Evolutionary conservation across 2,329 filamentous ascomycete genomes (phyloP).

Genomic region (Alternaria novae-zelandiae): DNA sequence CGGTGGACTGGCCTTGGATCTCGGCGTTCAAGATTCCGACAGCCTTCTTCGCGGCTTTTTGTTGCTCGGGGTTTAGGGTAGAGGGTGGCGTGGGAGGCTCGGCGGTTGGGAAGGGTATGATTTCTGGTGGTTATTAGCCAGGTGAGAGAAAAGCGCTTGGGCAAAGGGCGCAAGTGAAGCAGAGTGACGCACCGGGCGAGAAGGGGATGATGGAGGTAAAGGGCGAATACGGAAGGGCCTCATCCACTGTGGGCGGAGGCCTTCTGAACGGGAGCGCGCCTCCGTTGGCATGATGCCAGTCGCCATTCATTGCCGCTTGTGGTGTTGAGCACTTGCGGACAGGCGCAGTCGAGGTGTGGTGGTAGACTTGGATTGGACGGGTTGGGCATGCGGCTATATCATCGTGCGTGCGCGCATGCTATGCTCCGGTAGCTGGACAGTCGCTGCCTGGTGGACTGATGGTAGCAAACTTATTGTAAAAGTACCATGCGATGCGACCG

Average conservation of each 20-base stretch:
- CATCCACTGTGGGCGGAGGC: conserved; percentile 65
- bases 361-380: background rate
- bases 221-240: conserved; percentile 82
- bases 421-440: background rate
- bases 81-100: conserved; percentile 49
- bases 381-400: conserved; percentile 11
- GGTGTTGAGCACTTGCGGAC: conserved; percentile 9
- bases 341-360: conserved; percentile 3
- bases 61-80: conserved; percentile 52
- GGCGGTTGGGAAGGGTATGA: conserved; percentile 55
- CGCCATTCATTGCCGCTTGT: conserved; percentile 32
- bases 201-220: conserved; percentile 82
- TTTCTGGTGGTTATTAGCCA: conserved; percentile 45
- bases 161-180: conserved; percentile 21
- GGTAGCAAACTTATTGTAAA: background rate
- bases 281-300: conserved; percentile 44
- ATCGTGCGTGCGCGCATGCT: conserved; percentile 21
- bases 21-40: conserved; percentile 76
- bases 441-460: background rate
- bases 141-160: conserved; percentile 24
- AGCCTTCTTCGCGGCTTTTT: conserved; percentile 57
- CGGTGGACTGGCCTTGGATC: conserved; percentile 64
- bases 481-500: conserved; percentile 4
- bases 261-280: conserved; percentile 41
- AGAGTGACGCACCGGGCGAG: conserved; percentile 66